Evolutionary conservation across 2,329 filamentous ascomycete species (phyloP), one percentile per base, ranked within the genome.

Genomic region (Bipolaris gigantea): DNA sequence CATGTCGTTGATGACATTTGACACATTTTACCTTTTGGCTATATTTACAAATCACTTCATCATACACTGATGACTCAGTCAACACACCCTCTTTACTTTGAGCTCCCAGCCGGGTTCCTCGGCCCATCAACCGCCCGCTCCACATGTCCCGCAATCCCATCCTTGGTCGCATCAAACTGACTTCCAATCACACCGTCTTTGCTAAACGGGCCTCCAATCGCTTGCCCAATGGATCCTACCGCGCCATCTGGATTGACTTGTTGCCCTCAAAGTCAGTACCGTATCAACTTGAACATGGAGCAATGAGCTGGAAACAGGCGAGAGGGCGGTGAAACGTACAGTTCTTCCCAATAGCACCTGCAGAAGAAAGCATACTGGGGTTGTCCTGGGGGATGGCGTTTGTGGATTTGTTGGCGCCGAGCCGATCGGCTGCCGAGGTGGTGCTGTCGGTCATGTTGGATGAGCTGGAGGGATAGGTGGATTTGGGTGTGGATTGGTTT

Each of bases 181-280:
- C 80, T 81, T 18, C 83, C 82, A 50, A 85, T 77, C 8, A 75
- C 63, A 0, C 83, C 82, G 2, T 83, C 79, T 60, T 81, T 81
- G 56, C 55, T 61, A 8, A 73, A 65, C 6, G 68, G 70, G 0
- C 83, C 70, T 2, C 70, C 81, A 7, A 85, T 72, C 54, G 76
- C 77, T 66, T 83, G 73, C 0, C 77, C 81, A 2, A 77, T 72
- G 10, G 80, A 77, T 6, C 82, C 82, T n/a, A 84, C 67, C 0
- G 76, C 73, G 16, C 82, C 81, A 5, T 80, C 65, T 1, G 72
- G 65, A 46, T 71, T 85, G 63, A 85, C 56, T 59, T 4, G 16
- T 5, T 16, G 13, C 4, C 13, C 6, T 1, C 13, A 16, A 9
- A 4, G 16, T 39, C 21, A 48, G 35, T 13, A 30, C 10, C 4